A percentile compares a stretch with the other conserved stretches of the same genome.
phyloP scores from a whole-genome alignment of 2,329 filamentous ascomycete species.

The Pseudocercospora vitis region DNA sequence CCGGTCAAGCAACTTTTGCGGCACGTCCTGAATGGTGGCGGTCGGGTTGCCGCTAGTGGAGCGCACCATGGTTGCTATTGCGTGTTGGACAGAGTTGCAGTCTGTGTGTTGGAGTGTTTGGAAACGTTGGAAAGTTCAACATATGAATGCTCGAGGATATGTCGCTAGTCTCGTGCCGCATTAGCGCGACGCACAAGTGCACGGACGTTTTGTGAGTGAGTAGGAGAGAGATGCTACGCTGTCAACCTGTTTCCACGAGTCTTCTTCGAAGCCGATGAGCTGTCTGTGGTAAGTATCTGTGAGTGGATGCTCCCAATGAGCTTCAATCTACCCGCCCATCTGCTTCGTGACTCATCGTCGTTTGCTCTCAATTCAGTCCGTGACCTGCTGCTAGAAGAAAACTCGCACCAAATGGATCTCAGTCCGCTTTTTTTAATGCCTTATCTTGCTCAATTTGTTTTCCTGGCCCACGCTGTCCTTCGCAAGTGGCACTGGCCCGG shows the following conservation, averaged over 20 bases:
- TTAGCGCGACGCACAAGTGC: background rate
- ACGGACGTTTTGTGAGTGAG: slow-evolving; percentile 3
- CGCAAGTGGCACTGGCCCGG: too few relatives aligned
- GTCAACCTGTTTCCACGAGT: background rate
- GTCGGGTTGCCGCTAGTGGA: background rate
- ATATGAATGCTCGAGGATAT: background rate
- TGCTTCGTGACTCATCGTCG: too few relatives aligned
- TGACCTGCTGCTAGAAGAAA: too few relatives aligned
- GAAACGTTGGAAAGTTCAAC: background rate
- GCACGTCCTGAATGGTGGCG: background rate
- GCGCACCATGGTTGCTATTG: slow-evolving; percentile 1
- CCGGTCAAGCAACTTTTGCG: background rate
- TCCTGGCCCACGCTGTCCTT: too few relatives aligned
- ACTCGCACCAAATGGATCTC: too few relatives aligned
- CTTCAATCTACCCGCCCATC: too few relatives aligned
- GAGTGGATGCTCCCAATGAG: too few relatives aligned
- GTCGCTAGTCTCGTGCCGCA: background rate
- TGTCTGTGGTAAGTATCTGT: background rate
- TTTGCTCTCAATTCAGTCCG: too few relatives aligned
- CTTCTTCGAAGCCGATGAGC: background rate
- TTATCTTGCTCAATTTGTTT: too few relatives aligned
- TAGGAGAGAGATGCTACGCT: background rate
- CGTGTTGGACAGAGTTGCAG: background rate
- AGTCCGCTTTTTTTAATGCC: too few relatives aligned
- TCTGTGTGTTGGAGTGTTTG: background rate